These are phyloP conservation scores for Umbilicaria muhlenbergii DNA, from an alignment of 495 filamentous ascomycete species.

Conservation along the genomic window DNA sequence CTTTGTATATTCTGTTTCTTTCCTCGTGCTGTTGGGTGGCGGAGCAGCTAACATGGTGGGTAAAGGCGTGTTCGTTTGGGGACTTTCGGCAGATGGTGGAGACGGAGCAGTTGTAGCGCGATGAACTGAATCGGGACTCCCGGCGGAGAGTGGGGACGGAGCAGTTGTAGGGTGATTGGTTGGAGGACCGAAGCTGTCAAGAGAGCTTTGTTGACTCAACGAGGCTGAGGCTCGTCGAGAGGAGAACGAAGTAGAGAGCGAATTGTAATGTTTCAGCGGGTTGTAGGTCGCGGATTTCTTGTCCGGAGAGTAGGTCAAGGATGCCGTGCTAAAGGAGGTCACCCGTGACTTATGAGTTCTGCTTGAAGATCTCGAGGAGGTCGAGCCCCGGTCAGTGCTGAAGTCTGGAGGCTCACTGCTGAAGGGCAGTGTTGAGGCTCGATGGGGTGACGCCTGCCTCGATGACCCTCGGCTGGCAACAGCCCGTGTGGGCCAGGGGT, in stretches of 20 bases:
- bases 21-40: no score
- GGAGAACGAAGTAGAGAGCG: slow-evolving; percentile 1
- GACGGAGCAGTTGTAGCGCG: no score
- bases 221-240: background rate
- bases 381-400: slow-evolving; percentile 9
- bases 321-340: slow-evolving; percentile 6
- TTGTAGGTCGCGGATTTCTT: background rate
- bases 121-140: no score
- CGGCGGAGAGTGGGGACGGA: no score
- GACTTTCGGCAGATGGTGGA: no score
- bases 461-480: no score
- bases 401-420: background rate
- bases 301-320: slow-evolving; percentile 1
- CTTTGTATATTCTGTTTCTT: no score
- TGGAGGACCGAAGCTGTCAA: background rate
- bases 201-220: slow-evolving; percentile 2
- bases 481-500: no score
- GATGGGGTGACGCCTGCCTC: no score
- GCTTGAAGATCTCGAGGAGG: slow-evolving; percentile 10
- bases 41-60: no score
- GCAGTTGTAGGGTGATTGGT: background rate
- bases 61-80: no score
- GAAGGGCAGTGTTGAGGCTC: no score
- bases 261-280: slow-evolving; percentile 1
- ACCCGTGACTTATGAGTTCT: slow-evolving; percentile 3